Conservation (phyloP, 2,329 filamentous ascomycete species). For the Exophiala oligosperma region DNA sequence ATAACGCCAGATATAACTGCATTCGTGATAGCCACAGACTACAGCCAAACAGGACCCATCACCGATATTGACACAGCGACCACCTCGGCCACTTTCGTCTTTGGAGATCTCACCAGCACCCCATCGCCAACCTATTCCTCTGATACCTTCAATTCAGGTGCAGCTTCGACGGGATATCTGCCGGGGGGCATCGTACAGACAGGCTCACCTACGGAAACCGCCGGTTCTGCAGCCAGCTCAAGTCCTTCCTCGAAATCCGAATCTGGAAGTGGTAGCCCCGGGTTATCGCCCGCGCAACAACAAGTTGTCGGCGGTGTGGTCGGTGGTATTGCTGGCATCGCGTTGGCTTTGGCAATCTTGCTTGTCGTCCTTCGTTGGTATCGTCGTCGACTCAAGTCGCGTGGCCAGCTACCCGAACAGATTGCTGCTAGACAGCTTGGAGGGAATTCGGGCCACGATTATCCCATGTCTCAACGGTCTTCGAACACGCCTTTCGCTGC, state of each 20-base stretch:
- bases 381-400: constrained; percentile 36
- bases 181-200: constrained; percentile 2
- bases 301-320: constrained; percentile 63
- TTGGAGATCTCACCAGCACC: constrained; percentile 16
- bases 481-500: constrained; percentile 41
- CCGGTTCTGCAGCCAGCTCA: constrained; percentile 20
- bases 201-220: constrained; percentile 13
- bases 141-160: background rate
- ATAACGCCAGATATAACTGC: constrained; percentile 7
- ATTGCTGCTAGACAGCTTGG: constrained; percentile 27
- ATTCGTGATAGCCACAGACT: background rate
- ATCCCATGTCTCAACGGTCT: constrained; percentile 38
- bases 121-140: constrained; percentile 5
- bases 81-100: constrained; percentile 12
- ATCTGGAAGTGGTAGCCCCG: constrained; percentile 25
- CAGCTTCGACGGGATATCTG: constrained; percentile 1
- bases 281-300: constrained; percentile 42
- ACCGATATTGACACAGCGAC: background rate
- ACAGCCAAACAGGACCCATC: background rate
- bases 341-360: constrained; percentile 51
- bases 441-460: constrained; percentile 8
- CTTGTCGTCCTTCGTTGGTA: constrained; percentile 56
- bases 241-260: constrained; percentile 20
- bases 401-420: constrained; percentile 31
- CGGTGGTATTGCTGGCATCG: constrained; percentile 59